These are phyloP conservation scores for Fermentozyma sake DNA, from an alignment of 1,139 yeast genomes.

Conservation along the genomic window DNA sequence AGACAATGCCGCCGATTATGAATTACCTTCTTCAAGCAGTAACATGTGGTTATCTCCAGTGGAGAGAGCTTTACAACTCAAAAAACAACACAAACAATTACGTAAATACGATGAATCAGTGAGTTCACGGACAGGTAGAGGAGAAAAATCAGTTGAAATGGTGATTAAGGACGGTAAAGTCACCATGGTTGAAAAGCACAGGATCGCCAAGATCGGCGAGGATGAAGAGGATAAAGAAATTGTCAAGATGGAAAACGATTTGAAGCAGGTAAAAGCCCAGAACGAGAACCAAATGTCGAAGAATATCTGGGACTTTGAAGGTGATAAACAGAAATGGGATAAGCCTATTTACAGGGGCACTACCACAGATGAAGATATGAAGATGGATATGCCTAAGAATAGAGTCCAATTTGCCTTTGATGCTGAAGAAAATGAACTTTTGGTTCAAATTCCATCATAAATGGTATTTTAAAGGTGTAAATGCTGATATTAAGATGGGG, in stretches of 20 bases:
- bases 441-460: constrained; percentile 13
- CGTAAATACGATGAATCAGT: constrained; percentile 59
- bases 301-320: constrained; percentile 56
- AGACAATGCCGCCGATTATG: constrained; percentile 91
- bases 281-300: constrained; percentile 22
- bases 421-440: constrained; percentile 21
- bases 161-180: constrained; percentile 82
- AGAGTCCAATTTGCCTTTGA: constrained; percentile 19
- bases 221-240: constrained; percentile 24
- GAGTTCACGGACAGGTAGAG: constrained; percentile 62
- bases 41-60: constrained; percentile 84
- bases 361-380: constrained; percentile 3
- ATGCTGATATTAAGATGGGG: no score
- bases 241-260: constrained; percentile 20
- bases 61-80: constrained; percentile 78
- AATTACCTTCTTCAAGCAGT: constrained; percentile 43
- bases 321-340: constrained; percentile 48
- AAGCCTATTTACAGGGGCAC: constrained; percentile 38
- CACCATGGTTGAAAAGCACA: constrained; percentile 40
- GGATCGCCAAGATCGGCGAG: constrained; percentile 10
- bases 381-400: constrained; percentile 4
- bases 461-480: no score
- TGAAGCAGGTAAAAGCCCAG: constrained; percentile 17
- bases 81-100: constrained; percentile 73
- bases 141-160: constrained; percentile 71